These are phyloP conservation scores for Fusarium multiceps DNA, from an alignment of 2,329 filamentous ascomycete genomes.

Conservation along the genomic window DNA sequence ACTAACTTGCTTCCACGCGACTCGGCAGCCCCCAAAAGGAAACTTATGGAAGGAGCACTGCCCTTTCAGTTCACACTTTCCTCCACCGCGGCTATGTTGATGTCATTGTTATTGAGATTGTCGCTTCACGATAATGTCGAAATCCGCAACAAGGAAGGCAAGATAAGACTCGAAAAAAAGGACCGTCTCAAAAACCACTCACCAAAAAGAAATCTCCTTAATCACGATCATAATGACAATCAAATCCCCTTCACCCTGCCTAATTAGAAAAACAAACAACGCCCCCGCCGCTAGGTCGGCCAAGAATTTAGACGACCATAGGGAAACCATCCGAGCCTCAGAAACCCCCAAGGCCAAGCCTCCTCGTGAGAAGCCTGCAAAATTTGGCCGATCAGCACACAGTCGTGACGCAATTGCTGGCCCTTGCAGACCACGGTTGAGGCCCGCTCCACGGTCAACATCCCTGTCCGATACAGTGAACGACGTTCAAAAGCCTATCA, in stretches of 20 bases:
- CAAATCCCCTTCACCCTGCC: constrained; percentile 25
- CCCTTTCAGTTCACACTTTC: background rate
- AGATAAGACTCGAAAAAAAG: background rate
- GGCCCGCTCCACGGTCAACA: constrained; percentile 26
- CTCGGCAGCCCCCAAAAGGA: constrained; percentile 29
- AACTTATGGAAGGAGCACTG: constrained; percentile 14
- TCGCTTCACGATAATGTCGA: background rate
- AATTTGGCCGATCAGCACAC: constrained; percentile 46
- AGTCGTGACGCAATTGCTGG: constrained; percentile 49
- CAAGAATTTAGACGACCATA: constrained; percentile 37
- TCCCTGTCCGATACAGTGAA: constrained; percentile 6
- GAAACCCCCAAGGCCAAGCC: constrained; percentile 25
- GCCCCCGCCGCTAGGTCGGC: constrained; percentile 29
- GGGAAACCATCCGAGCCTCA: constrained; percentile 39
- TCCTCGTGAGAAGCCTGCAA: constrained; percentile 41
- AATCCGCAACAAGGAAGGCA: background rate
- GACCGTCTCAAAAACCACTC: constrained; percentile 19
- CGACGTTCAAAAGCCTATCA: constrained; percentile 16
- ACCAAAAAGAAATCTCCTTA: background rate
- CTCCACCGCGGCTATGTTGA: constrained; percentile 18
- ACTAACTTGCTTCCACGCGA: constrained; percentile 30
- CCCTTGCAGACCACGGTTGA: constrained; percentile 42
- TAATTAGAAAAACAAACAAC: constrained; percentile 35
- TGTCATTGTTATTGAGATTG: constrained; percentile 36
- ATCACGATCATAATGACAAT: constrained; percentile 3